Conservation (phyloP, 192 early-diverging fungal genomes). For the Backusella luteola region DNA sequence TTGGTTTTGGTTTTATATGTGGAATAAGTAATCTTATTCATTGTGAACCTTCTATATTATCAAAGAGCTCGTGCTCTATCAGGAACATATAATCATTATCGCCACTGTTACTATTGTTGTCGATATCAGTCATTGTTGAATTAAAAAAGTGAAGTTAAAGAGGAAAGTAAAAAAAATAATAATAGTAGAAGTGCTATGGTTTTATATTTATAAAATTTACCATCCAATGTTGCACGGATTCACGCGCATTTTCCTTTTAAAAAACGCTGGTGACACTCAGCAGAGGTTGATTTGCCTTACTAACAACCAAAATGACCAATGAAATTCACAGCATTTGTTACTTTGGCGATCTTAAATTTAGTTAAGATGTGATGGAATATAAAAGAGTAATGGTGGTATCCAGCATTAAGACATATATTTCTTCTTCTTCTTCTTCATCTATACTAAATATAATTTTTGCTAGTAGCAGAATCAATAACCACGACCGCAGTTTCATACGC, state of each 20-base stretch:
- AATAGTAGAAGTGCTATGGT: too few relatives aligned
- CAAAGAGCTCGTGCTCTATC: neutral
- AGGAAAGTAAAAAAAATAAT: too few relatives aligned
- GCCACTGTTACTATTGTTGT: too few relatives aligned
- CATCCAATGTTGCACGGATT: neutral
- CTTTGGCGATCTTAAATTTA: too few relatives aligned
- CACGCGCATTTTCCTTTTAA: neutral
- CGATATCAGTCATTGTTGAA: too few relatives aligned
- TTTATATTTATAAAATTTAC: neutral
- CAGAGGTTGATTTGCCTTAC: neutral
- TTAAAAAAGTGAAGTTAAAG: too few relatives aligned
- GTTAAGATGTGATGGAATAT: too few relatives aligned
- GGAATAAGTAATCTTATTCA: too few relatives aligned
- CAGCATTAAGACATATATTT: neutral
- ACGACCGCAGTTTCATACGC: neutral
- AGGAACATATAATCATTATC: neutral
- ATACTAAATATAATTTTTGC: too few relatives aligned
- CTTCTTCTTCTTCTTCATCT: neutral
- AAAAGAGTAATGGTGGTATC: neutral
- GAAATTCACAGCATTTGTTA: too few relatives aligned
- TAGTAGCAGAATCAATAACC: neutral
- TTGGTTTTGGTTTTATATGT: too few relatives aligned
- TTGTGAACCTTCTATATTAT: neutral
- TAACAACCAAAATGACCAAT: neutral
- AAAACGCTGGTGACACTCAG: neutral